Percentiles rank a stretch among this genome's conserved stretches.
These are phyloP conservation scores for Alternaria sp. DNA, from an alignment of 2,329 filamentous ascomycete genomes.

Conservation along the genomic window DNA sequence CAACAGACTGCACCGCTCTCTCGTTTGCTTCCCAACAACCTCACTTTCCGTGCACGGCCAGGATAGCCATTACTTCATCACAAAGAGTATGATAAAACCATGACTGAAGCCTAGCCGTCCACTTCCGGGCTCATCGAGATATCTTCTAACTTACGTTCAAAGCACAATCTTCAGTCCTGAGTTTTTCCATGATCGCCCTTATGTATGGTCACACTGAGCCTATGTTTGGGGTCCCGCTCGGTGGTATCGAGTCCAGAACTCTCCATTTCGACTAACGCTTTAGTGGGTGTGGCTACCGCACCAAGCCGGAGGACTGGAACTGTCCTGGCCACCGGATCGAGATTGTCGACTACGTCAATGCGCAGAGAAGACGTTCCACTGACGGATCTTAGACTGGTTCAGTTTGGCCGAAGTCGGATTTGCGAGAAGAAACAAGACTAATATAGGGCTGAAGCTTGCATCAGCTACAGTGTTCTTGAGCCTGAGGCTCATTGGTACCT, in stretches of 20 bases:
- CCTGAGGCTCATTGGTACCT: neutral
- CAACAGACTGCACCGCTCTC: neutral
- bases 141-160: neutral
- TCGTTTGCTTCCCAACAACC: neutral
- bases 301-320: neutral
- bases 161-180: neutral
- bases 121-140: neutral
- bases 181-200: neutral
- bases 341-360: neutral
- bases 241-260: neutral
- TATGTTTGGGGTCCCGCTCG: neutral
- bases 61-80: neutral
- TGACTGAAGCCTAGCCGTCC: neutral
- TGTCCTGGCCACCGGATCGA: neutral
- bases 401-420: neutral
- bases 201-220: neutral
- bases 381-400: neutral
- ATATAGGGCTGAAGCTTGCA: neutral
- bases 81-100: neutral
- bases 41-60: neutral
- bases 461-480: neutral
- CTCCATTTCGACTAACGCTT: neutral
- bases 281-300: neutral
- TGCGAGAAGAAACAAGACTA: neutral
- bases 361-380: neutral